A percentile compares a stretch with the other conserved stretches of the same genome.
These are phyloP conservation scores for Trichoderma sp. DNA, from an alignment of 2,329 filamentous ascomycete species.

Conservation along the genomic window DNA sequence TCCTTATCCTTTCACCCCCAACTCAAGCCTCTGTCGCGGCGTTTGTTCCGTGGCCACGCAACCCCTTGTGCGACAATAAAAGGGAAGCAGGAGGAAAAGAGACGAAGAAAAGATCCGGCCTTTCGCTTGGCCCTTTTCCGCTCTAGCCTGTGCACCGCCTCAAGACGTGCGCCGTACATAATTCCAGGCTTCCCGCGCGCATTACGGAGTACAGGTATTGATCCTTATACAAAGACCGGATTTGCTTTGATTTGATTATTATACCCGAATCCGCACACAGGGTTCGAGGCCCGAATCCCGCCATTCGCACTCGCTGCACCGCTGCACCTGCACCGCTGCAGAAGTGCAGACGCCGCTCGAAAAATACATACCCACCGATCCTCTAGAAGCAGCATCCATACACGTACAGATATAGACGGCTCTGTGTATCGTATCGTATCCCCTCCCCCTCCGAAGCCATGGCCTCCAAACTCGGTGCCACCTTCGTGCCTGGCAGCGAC, in stretches of 20 bases:
- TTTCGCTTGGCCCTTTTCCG: constrained; percentile 5
- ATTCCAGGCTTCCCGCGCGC: constrained; percentile 13
- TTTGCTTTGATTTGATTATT: neutral
- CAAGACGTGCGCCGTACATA: constrained; percentile 12
- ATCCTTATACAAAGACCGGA: neutral
- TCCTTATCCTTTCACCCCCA: neutral
- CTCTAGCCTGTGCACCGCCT: constrained; percentile 13
- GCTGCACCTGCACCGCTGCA: neutral
- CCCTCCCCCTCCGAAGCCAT: constrained; percentile 23
- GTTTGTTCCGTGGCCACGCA: neutral
- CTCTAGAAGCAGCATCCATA: neutral
- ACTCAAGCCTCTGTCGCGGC: neutral
- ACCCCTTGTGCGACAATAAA: neutral
- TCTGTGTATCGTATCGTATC: constrained; percentile 20
- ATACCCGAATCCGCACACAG: constrained; percentile 4
- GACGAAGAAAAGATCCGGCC: neutral
- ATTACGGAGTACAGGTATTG: neutral
- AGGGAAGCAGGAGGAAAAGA: neutral
- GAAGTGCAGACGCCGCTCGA: neutral
- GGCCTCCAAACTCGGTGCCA: constrained; percentile 47
- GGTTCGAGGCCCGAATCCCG: constrained; percentile 5
- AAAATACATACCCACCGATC: constrained; percentile 1
- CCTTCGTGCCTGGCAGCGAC: constrained; percentile 56
- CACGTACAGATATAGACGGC: neutral
- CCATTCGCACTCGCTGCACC: constrained; percentile 1